These are phyloP conservation scores for Coniella lustricola DNA, from an alignment of 2,329 filamentous ascomycete species.

Conservation along the genomic window DNA sequence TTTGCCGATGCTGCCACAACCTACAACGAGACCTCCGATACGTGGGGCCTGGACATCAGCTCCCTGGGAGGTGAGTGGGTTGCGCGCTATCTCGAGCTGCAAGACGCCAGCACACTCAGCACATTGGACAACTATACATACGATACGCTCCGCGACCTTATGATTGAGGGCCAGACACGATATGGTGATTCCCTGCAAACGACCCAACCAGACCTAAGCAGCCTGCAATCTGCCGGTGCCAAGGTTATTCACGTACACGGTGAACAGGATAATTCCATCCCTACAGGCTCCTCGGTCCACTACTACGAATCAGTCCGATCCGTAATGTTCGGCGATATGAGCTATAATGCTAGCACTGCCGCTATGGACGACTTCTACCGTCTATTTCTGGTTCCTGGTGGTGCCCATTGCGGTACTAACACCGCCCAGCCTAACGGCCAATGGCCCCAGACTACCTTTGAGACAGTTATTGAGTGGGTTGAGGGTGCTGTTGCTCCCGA, in stretches of 20 bases:
- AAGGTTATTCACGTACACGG: conserved; percentile 55
- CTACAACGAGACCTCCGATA: conserved; percentile 26
- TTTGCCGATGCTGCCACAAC: conserved; percentile 26
- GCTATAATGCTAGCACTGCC: conserved; percentile 31
- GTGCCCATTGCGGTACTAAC: conserved; percentile 43
- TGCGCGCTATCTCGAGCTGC: conserved; percentile 12
- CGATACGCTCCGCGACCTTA: conserved; percentile 50
- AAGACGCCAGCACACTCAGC: conserved; percentile 10
- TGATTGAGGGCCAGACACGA: conserved; percentile 38
- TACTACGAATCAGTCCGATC: conserved; percentile 47
- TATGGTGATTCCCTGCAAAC: conserved; percentile 48
- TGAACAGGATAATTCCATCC: conserved; percentile 46
- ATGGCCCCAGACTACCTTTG: too few relatives aligned
- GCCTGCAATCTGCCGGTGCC: conserved; percentile 41
- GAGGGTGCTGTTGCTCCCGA: too few relatives aligned
- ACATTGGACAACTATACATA: conserved; percentile 42
- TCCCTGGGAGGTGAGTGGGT: conserved; percentile 13
- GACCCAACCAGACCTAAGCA: conserved; percentile 43
- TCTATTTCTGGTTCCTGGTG: conserved; percentile 47
- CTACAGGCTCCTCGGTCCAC: conserved; percentile 45
- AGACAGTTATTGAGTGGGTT: too few relatives aligned
- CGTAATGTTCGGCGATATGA: conserved; percentile 39
- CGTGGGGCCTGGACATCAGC: conserved; percentile 24
- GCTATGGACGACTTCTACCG: conserved; percentile 48
- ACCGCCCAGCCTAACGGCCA: conserved; percentile 36